These are phyloP conservation scores for Cystofilobasidium ferigula DNA, from an alignment of 768 basidiomycete species.

Conservation along the genomic window DNA sequence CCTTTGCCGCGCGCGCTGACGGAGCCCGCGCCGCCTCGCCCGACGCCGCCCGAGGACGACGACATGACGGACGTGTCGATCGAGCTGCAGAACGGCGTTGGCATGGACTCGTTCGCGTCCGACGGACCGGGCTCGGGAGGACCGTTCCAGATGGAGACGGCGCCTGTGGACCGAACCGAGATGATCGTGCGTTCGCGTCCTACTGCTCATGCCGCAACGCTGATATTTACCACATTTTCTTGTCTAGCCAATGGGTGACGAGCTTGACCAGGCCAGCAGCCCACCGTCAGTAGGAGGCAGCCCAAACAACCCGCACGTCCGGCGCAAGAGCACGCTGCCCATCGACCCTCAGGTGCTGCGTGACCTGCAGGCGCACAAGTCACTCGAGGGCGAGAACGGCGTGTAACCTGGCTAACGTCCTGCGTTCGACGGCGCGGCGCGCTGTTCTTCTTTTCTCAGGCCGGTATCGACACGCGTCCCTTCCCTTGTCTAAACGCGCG, in stretches of 20 bases:
- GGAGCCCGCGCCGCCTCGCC: constrained; percentile 65
- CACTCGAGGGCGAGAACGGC: constrained; percentile 27
- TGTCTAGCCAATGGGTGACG: neutral
- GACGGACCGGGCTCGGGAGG: constrained; percentile 48
- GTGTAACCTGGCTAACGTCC: neutral
- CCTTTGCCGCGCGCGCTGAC: constrained; percentile 57
- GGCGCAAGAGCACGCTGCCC: constrained; percentile 76
- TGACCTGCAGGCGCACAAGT: constrained; percentile 65
- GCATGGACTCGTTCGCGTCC: constrained; percentile 26
- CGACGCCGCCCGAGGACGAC: constrained; percentile 63
- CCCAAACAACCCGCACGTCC: constrained; percentile 58
- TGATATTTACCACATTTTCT: neutral
- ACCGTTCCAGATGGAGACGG: constrained; percentile 85
- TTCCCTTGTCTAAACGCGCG: too few relatives aligned
- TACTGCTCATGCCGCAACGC: neutral
- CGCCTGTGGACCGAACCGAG: constrained; percentile 58
- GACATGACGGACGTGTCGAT: constrained; percentile 81
- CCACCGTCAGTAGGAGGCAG: constrained; percentile 34
- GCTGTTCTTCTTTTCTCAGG: too few relatives aligned
- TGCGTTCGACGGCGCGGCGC: too few relatives aligned
- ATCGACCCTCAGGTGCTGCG: constrained; percentile 81
- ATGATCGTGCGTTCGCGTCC: constrained; percentile 42
- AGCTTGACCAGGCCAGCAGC: constrained; percentile 27
- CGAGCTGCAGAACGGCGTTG: constrained; percentile 51
- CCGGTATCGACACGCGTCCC: too few relatives aligned